Percentiles rank a stretch among this genome's conserved stretches.
These are phyloP conservation scores for Verticillium nubilum DNA, from an alignment of 2,329 filamentous ascomycete species.

Conservation along the genomic window DNA sequence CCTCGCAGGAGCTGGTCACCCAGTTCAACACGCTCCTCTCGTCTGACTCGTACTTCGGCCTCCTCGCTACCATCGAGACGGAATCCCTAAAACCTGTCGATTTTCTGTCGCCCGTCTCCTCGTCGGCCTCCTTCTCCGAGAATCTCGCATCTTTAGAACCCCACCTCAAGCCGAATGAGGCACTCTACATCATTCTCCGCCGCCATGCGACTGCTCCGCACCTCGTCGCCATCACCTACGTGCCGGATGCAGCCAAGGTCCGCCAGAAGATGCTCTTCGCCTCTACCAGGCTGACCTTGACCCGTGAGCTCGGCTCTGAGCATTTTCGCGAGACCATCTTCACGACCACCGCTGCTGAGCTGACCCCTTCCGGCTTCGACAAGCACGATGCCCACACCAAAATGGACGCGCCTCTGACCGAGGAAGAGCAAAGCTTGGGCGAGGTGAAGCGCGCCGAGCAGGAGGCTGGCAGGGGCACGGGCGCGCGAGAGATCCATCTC, in stretches of 20 bases:
- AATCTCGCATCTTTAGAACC: slow-evolving; percentile 59
- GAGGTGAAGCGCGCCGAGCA: slow-evolving; percentile 73
- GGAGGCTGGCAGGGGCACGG: slow-evolving; percentile 65
- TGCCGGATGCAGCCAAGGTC: slow-evolving; percentile 72
- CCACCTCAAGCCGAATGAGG: slow-evolving; percentile 59
- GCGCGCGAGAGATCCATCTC: slow-evolving; percentile 51
- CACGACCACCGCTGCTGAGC: slow-evolving; percentile 62
- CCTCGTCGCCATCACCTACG: slow-evolving; percentile 70
- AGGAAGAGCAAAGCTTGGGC: slow-evolving; percentile 67
- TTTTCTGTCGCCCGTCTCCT: slow-evolving; percentile 45
- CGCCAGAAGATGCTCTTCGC: slow-evolving; percentile 86
- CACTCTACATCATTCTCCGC: slow-evolving; percentile 71
- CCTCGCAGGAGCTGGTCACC: slow-evolving; percentile 69
- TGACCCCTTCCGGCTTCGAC: slow-evolving; percentile 64
- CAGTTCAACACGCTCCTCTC: slow-evolving; percentile 67
- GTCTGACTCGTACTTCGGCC: slow-evolving; percentile 57
- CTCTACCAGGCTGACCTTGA: slow-evolving; percentile 67
- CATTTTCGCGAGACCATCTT: slow-evolving; percentile 75
- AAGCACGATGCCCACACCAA: slow-evolving; percentile 64
- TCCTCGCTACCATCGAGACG: slow-evolving; percentile 64
- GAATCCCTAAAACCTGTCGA: slow-evolving; percentile 62
- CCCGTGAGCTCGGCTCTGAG: slow-evolving; percentile 72
- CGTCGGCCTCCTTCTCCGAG: slow-evolving; percentile 51
- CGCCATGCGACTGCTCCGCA: slow-evolving; percentile 52
- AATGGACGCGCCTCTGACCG: slow-evolving; percentile 66